Evolutionary conservation across 352 stramenopile genomes (phyloP), one percentile per base, ranked within the genome.

Genomic region (Bremia lactucae): DNA sequence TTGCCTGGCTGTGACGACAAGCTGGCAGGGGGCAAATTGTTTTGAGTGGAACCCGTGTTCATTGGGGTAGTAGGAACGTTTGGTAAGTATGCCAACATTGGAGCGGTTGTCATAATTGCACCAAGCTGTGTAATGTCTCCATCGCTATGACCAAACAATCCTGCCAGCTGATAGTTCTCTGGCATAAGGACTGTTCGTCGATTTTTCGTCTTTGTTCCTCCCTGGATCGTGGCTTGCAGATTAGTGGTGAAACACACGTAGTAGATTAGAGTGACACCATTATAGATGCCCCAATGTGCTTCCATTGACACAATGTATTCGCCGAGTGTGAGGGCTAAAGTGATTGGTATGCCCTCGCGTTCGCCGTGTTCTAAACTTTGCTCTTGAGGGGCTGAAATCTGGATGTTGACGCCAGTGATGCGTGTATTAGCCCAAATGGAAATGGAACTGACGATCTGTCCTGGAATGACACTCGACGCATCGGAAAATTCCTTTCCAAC

Each of bases 391-490:
- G 33, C 18, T 38, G 33, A 23, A 15, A 38, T 23, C 18, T 38
- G 10, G 1, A 38, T 11, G 18, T 20, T 31, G 25, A 47, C 29
- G 2, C 46, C 46, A 29, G 46, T 28, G 7, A 52, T 22, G 29
- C 36, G 46, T 14, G 46, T 36, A 16, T 28, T 36, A 11, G 46
- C 46, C n/a, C 31, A 35, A 10, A 53, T 48, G 6, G 46, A 42
- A 47, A 53, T 23, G n/a, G 46, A 47, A n/a, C 7, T 25, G 31
- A 52, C 28, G 4, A 20, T 45, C 38, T 52, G 44, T 1, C 35
- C 44, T 24, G 43, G 43, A 51, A 13, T 51, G n/a, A n/a, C n/a
- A n/a, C n/a, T n/a, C n/a, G n/a, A n/a, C n/a, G n/a, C n/a, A n/a
- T n/a, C n/a, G n/a, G n/a, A n/a, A n/a, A n/a, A n/a, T n/a, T n/a